Base-by-base conservation (phyloP, 2,329 filamentous ascomycete genomes). In the Amesomyces nigricolor region DNA sequence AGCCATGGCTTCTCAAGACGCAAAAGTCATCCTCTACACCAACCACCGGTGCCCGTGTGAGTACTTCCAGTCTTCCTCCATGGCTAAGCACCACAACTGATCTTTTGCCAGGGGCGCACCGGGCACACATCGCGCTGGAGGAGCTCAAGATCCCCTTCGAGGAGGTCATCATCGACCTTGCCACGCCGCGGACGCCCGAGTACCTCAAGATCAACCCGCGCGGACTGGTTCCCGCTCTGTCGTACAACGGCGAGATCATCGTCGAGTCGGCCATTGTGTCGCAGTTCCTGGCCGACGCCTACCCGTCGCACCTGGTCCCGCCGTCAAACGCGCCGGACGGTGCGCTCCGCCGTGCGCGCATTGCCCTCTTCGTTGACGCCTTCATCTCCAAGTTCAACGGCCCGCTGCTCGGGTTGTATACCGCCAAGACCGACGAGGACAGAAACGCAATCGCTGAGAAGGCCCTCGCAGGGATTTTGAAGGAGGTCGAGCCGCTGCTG, bases 201-300 rank as follows among this genome's bases (percentile, higher is more conserved):
- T 94, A 92, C 67, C 79, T 94, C 8, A 75, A 85, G 50, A 73
- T 94, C 67, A 91, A 92, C 73, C 88, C 88, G 61, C 83, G 88
- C 54, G 89, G 89, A 13, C 80, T 91, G 3, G 88, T 94, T 4
- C 89, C 89, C 0, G 73, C 83, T 0, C 72, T 94, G 54, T 78
- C 80, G 22, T 86, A 87, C 74, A 77, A 82, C 59, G 78, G 76
- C 58, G 77, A 87, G 59, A 85, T 88, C 67, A 76, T 94, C 65
- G 83, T 80, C 51, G 89, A 94, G 69, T 89, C 86, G 2, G 83
- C 74, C 60, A 80, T 92, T 59, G 82, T 92, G n/a, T 71, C 83
- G 1, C 81, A 86, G 62, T 92, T 89, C 72, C 70, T 84, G 3
- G 83, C 79, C 43, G 88, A 94, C 65, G 74, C 79, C 0, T 82